Conservation (phyloP, 495 filamentous ascomycete genomes). For the Aspergillus saccharolyticus region DNA sequence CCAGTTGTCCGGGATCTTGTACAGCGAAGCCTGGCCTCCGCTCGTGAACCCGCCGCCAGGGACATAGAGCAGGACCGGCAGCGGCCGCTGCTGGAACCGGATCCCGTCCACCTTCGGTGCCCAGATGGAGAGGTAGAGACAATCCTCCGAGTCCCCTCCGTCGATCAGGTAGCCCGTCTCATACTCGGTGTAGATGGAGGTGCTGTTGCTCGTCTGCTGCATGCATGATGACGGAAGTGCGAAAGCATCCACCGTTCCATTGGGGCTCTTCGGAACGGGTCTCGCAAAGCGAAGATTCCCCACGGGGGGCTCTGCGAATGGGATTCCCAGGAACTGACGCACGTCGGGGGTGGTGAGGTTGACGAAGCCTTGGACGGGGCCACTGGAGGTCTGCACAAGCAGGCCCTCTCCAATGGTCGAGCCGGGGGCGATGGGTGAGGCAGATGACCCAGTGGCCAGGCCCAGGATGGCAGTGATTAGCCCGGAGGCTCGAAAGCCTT, state of each 20-base stretch:
- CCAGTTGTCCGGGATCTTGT: slow-evolving; percentile 25
- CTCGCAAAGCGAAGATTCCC: slow-evolving; percentile 18
- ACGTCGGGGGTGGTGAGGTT: slow-evolving; percentile 27
- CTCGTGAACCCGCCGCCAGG: slow-evolving; percentile 26
- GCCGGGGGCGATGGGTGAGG: not conserved
- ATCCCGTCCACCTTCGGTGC: slow-evolving; percentile 17
- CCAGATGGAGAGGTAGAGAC: slow-evolving; percentile 52
- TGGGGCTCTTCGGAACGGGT: slow-evolving; percentile 10
- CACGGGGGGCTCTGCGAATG: slow-evolving; percentile 28
- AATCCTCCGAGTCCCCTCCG: slow-evolving; percentile 40
- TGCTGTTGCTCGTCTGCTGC: slow-evolving; percentile 8
- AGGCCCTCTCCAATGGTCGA: not conserved
- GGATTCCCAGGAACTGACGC: slow-evolving; percentile 33
- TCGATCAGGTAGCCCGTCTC: slow-evolving; percentile 10
- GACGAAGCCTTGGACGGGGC: slow-evolving; percentile 32
- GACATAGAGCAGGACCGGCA: slow-evolving; percentile 20
- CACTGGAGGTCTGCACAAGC: slow-evolving; percentile 28
- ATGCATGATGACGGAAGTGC: slow-evolving; percentile 13
- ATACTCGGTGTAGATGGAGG: slow-evolving; percentile 13
- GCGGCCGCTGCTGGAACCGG: not conserved
- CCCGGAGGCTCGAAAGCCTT: not conserved
- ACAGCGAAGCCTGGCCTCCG: slow-evolving; percentile 31
- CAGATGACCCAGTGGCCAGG: not conserved
- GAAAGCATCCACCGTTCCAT: slow-evolving; percentile 6
- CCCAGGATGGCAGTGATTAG: not conserved